phyloP scores from a whole-genome alignment of 148 eudicot species.

The Vaccinium myrtillus region DNA sequence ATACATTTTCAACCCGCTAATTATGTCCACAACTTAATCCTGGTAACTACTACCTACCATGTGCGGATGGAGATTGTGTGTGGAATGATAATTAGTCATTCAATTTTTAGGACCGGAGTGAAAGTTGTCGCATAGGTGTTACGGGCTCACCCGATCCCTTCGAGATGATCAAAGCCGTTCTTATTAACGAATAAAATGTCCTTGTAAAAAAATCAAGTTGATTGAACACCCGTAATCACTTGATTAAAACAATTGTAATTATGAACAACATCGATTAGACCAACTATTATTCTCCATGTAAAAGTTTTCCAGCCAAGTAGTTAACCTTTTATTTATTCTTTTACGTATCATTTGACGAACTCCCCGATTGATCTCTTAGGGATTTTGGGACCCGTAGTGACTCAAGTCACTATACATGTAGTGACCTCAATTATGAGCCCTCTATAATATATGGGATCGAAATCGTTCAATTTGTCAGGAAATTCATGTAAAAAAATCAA shows the following conservation, averaged over 20 bases:
- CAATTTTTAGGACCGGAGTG: not conserved
- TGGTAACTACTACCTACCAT: not conserved
- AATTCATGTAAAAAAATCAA: too few species aligned
- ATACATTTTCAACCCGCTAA: not conserved
- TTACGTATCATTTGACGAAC: not conserved
- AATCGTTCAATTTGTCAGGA: too few species aligned
- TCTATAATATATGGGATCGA: too few species aligned
- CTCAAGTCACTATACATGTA: too few species aligned
- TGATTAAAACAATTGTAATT: not conserved
- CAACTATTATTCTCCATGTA: not conserved
- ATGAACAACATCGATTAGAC: not conserved
- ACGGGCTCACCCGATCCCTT: not conserved
- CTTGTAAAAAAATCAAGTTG: not conserved
- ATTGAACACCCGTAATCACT: not conserved
- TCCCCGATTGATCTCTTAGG: too few species aligned
- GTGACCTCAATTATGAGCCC: too few species aligned
- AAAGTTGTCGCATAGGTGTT: not conserved
- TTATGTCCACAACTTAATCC: not conserved
- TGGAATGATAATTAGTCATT: not conserved
- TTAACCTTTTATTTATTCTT: too few species aligned
- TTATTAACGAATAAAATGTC: not conserved
- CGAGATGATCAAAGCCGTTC: not conserved
- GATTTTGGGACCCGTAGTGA: too few species aligned
- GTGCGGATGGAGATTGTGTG: not conserved
- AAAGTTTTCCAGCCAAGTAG: too few species aligned